These are phyloP conservation scores for Ogataea hybrid DNA, from an alignment of 1,139 yeast genomes.

Conservation along the genomic window DNA sequence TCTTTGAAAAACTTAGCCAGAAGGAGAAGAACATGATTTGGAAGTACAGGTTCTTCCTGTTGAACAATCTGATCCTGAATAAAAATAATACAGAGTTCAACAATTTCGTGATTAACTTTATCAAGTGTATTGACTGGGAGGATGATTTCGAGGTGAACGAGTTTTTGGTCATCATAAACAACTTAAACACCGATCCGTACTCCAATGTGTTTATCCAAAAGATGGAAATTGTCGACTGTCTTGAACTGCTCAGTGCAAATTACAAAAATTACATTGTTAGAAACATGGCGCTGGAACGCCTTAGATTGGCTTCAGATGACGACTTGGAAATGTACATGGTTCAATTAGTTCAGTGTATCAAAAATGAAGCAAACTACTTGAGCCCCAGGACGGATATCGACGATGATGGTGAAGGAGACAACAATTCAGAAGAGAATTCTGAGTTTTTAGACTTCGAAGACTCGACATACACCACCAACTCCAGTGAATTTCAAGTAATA, in stretches of 20 bases:
- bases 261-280: conserved; percentile 60
- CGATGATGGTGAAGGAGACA: conserved; percentile 18
- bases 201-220: conserved; percentile 28
- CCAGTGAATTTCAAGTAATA: conserved; percentile 43
- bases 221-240: conserved; percentile 82
- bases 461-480: conserved; percentile 24
- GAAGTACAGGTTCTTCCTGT: conserved; percentile 86
- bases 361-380: conserved; percentile 54
- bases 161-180: conserved; percentile 50
- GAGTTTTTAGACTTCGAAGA: conserved; percentile 25
- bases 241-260: conserved; percentile 79
- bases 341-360: conserved; percentile 90
- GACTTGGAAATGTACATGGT: conserved; percentile 79
- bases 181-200: conserved; percentile 19
- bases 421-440: conserved; percentile 15
- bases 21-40: conserved; percentile 87
- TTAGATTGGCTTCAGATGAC: conserved; percentile 73
- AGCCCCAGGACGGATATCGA: conserved; percentile 22
- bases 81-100: conserved; percentile 31
- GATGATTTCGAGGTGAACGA: conserved; percentile 79
- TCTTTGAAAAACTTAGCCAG: conserved; percentile 76
- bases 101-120: conserved; percentile 60
- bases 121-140: conserved; percentile 86
- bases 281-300: conserved; percentile 82
- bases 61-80: conserved; percentile 49